These are phyloP conservation scores for Echites panduratus DNA, from an alignment of 257 asterid genomes.

Conservation along the genomic window DNA sequence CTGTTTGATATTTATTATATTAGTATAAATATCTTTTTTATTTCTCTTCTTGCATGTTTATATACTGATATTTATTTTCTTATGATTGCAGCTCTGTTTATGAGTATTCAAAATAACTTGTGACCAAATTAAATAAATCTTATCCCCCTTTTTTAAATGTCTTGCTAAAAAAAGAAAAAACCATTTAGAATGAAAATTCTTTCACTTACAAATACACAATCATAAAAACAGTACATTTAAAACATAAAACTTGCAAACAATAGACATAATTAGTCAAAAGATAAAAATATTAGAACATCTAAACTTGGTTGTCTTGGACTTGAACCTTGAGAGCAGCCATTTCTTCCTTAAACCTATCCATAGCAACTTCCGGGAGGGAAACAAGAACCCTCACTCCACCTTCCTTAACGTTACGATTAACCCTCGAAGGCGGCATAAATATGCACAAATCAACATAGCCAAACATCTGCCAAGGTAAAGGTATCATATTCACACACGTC, in stretches of 20 bases:
- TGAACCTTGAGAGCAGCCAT: conserved; percentile 13
- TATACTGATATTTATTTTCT: no score
- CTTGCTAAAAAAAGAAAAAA: no score
- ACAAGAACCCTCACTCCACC: conserved; percentile 20
- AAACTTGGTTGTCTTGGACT: neutral
- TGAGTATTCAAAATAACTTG: no score
- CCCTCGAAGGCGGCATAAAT: conserved; percentile 15
- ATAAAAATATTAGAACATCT: neutral
- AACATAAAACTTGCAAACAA: neutral
- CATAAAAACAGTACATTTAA: no score
- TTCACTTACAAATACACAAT: neutral
- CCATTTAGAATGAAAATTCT: no score
- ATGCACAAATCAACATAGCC: conserved; percentile 18
- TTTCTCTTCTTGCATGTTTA: no score
- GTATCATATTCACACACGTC: conserved; percentile 12
- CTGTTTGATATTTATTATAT: no score
- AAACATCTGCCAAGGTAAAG: conserved; percentile 17
- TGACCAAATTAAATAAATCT: no score
- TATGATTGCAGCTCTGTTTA: no score
- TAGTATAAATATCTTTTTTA: no score
- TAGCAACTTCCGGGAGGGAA: conserved; percentile 18
- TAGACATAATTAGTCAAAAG: neutral
- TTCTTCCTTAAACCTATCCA: conserved; percentile 15
- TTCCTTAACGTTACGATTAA: neutral
- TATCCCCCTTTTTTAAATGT: no score